Evolutionary conservation across 352 stramenopile species (phyloP), one percentile per base, ranked within the genome.

Genomic region (Globisporangium nagaii): DNA sequence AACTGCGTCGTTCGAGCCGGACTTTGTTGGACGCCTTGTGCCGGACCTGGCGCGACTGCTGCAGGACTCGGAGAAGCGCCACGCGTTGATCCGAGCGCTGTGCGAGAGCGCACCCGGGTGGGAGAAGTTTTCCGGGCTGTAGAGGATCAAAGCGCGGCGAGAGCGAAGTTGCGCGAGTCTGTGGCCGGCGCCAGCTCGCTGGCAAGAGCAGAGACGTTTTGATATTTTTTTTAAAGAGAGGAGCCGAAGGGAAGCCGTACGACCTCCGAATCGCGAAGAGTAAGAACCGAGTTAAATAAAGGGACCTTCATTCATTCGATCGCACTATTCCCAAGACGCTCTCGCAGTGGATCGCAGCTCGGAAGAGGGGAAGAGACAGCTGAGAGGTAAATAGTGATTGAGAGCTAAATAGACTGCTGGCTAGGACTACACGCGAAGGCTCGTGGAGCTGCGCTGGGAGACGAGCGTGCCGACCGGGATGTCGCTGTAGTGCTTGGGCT

Each of bases 11-110:
- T 94, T 94, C 57, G 84, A 94, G n/a, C 79, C 75, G 1, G 84
- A 94, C 58, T 93, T 94, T 57, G 84, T 94, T 32, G 84, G 79
- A 2, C 72, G 84, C n/a, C 62, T 94, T 30, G 84, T 94, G 13
- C 84, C 84, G 0, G 84, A 94, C 48, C 74, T 94, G 22, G 84
- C 84, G 11, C 82, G 84, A n/a, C 60, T 94, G 30, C 60, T 94
- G 22, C 81, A 94, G 44, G 84, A 94, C 67, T 74, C 78, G 1
- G 84, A 94, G 53, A 92, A 93, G 57, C 84, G 84, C 10, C 82
- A 92, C 47, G 82, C 82, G 47, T 65, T 94, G 17, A 90, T 94
- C 56, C 71, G 70, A 19, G 84, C 84, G n/a, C 49, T 94, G 32
- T 94, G 84, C 47, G 84, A 94, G 50, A 93, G 80, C 28, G 84